Base-by-base conservation (phyloP, 257 asterid species). In the Eucommia ulmoides region DNA sequence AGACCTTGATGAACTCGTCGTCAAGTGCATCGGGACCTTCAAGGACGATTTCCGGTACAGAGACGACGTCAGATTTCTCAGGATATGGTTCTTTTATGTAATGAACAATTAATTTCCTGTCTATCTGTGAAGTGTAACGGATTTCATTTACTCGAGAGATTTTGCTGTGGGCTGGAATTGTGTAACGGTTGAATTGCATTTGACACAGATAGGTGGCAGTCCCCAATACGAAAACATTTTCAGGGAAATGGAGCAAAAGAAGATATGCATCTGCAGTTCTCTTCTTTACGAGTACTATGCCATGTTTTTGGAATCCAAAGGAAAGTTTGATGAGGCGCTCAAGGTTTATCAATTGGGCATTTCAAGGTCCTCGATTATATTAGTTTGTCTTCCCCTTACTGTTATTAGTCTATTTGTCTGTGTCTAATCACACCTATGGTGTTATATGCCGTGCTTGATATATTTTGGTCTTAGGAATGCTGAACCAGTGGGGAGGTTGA, bases 51-150 rank as follows among this genome's bases (percentile, higher is more conserved):
- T 74, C 49, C 93, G 77, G 24, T 91, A 79, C 60, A 63, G 67
- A 50, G 69, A 81, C 53, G 99, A 91, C 63, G 56, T 68, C 81
- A 77, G 98, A 77, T 91, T 83, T 71, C 94, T 91, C 68, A 81
- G 81, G 77, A 72, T 86, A 55, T 91, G 98, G 94, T 74, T 86
- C 67, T 80, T 91, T 65, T 60, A 86, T 65, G 98, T 91, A 91
- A 71, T 54, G 8, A n/a, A n/a, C n/a, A n/a, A n/a, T n/a, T n/a
- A n/a, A n/a, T n/a, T n/a, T n/a, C n/a, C n/a, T n/a, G n/a, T n/a
- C n/a, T n/a, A n/a, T n/a, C n/a, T n/a, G n/a, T n/a, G n/a, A n/a
- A n/a, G n/a, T n/a, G n/a, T n/a, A n/a, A n/a, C n/a, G n/a, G n/a
- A n/a, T n/a, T n/a, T n/a, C n/a, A n/a, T n/a, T 29, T 6, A 16